Base-by-base conservation (phyloP, 371 early-diverging fungal species). In the Entomophthora muscae region DNA sequence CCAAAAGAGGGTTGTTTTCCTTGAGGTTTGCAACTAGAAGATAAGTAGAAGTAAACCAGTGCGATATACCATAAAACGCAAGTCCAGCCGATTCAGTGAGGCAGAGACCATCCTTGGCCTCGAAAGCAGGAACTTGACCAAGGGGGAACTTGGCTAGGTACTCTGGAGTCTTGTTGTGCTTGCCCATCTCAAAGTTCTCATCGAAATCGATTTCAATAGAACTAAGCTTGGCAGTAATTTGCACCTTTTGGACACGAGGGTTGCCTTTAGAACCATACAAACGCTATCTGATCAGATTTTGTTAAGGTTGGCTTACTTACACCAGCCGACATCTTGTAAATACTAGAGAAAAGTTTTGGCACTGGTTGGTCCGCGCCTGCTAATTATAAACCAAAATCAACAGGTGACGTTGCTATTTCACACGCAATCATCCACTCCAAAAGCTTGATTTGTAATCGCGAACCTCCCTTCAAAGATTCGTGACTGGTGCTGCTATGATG, bases 1-100 rank as follows among this genome's bases (percentile, higher is more conserved):
- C 90, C 59, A 88, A 70, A n/a, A n/a, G n/a, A n/a, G n/a, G n/a
- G n/a, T n/a, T n/a, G n/a, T n/a, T n/a, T n/a, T n/a, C n/a, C n/a
- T 32, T 56, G 24, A 56, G 71, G 63, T 78, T 73, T 63, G 88
- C 87, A 63, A 85, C 84, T 86, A 67, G n/a, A 51, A 51, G 51
- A n/a, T 12, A 60, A 54, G 26, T 27, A 31, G 60, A 21, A 10
- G 22, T 51, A 51, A 51, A 51, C 12, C n/a, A 51, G 12, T 12
- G n/a, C n/a, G 51, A 77, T 70, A 71, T 77, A 82, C 88, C 78
- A 74, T 92, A 90, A 84, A 82, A 82, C 53, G 88, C 88, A 63
- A 94, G 93, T 68, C 93, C 93, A 69, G 76, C 80, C 67, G 84
- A 83, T 78, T 95, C 93, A 26, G 26, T 24, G 1, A 61, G 27